Evolutionary conservation across 2,329 filamentous ascomycete species (phyloP).

Genomic region (Scedosporium apiospermum): DNA sequence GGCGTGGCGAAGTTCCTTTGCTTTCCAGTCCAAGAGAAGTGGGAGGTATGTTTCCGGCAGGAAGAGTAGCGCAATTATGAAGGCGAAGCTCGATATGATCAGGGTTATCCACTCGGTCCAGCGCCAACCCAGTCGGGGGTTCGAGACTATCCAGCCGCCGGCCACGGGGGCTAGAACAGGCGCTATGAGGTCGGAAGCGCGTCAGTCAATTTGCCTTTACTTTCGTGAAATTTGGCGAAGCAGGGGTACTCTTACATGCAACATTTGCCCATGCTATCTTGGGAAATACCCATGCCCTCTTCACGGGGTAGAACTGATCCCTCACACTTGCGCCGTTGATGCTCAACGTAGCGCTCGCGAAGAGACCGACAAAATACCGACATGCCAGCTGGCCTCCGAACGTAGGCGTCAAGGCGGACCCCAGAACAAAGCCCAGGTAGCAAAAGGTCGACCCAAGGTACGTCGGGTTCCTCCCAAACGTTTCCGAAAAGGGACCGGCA

Average conservation of each 20-base stretch:
- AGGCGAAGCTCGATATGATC: constrained; percentile 22
- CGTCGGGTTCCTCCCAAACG: constrained; percentile 35
- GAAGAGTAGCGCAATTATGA: constrained; percentile 27
- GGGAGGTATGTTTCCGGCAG: constrained; percentile 41
- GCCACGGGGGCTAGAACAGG: constrained; percentile 32
- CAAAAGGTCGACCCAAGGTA: constrained; percentile 35
- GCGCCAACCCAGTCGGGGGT: constrained; percentile 28
- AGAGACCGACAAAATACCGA: constrained; percentile 38
- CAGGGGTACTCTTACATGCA: constrained; percentile 14
- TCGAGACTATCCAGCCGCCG: constrained; percentile 31
- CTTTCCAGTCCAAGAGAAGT: constrained; percentile 34
- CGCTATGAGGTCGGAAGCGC: constrained; percentile 17
- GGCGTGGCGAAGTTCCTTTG: constrained; percentile 24
- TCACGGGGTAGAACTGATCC: constrained; percentile 36
- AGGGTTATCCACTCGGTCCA: constrained; percentile 35
- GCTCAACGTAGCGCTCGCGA: constrained; percentile 23
- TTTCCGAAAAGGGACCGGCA: constrained; percentile 38
- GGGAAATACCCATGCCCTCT: constrained; percentile 39
- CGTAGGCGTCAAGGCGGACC: constrained; percentile 33
- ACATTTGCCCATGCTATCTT: constrained; percentile 36
- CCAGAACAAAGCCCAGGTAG: constrained; percentile 40
- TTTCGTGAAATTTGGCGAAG: too few species aligned
- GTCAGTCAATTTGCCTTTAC: not conserved
- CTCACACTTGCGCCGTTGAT: constrained; percentile 32
- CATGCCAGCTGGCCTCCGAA: constrained; percentile 36